phyloP scores from a whole-genome alignment of 306 rosid species.

The Boehmeria nivea region DNA sequence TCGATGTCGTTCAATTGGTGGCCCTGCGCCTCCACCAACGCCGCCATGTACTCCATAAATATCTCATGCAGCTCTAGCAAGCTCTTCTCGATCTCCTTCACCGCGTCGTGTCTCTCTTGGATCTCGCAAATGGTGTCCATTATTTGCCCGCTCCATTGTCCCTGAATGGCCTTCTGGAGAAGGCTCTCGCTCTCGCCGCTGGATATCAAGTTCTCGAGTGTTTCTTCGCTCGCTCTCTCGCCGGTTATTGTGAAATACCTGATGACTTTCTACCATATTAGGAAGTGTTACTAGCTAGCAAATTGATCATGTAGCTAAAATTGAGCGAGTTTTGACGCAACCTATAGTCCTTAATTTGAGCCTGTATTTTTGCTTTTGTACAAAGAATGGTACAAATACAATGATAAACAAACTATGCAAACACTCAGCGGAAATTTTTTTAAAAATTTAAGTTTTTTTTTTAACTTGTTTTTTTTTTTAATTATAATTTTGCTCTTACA shows the following conservation, averaged over 20 bases:
- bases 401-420: too few species aligned
- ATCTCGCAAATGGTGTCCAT: conserved; percentile 93
- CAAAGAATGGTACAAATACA: too few species aligned
- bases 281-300: too few species aligned
- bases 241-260: conserved; percentile 94
- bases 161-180: conserved; percentile 86
- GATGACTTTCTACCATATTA: too few species aligned
- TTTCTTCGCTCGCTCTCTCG: conserved; percentile 76
- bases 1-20: conserved; percentile 85
- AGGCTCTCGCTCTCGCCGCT: conserved; percentile 91
- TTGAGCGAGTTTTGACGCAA: too few species aligned
- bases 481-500: too few species aligned
- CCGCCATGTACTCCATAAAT: conserved; percentile 94
- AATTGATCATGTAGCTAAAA: too few species aligned
- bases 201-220: conserved; percentile 78
- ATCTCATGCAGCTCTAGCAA: conserved; percentile 84
- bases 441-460: too few species aligned
- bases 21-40: conserved; percentile 84
- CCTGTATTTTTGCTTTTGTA: too few species aligned
- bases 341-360: too few species aligned
- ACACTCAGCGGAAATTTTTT: too few species aligned
- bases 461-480: too few species aligned
- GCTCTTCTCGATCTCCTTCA: conserved; percentile 93
- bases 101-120: conserved; percentile 93
- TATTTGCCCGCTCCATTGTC: conserved; percentile 91